Base-by-base conservation (phyloP, 768 basidiomycete species). In the Tremella yokohamensis region DNA sequence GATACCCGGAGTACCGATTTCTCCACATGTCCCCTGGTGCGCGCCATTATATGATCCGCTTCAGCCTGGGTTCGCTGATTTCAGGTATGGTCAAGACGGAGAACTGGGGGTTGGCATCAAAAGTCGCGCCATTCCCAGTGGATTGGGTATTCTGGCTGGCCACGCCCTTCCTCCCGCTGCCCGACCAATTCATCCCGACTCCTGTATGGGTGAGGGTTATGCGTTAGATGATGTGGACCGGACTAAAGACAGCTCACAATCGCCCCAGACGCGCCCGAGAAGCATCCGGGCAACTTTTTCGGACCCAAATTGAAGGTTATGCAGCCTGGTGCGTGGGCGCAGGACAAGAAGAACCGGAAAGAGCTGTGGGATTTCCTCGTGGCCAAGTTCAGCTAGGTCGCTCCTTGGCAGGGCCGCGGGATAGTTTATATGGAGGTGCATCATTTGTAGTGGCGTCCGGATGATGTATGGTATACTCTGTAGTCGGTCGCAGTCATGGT, bases 261-360 rank as follows among this genome's bases (percentile, higher is more conserved):
- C 42, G 42, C n/a, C 7, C n/a, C n/a, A 4, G 42, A 45, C 15
- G 42, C n/a, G 6, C 6, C n/a, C 8, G 15, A 6, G n/a, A 45
- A 45, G 15, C 6, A 6, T 4, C n/a, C 42, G 6, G 42, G 22
- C 42, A 4, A 45, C 42, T 45, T 45, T 45, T 45, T 18, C 22
- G 22, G 22, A 18, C 42, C n/a, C 6, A 45, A 45, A 16, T 18
- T 18, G n/a, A 45, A 45, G 42, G 42, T 45, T 8, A 45, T 45
- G n/a, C 42, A 45, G 22, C 42, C 42, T 45, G 42, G 42, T 45
- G 42, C n/a, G n/a, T 45, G 42, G 42, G 42, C 42, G n/a, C n/a
- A 45, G 42, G 22, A 45, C 42, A 22, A 22, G 42, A 22, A 45
- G n/a, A 45, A 45, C 42, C n/a, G 42, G 42, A 45, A 45, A 45